Base-by-base conservation (phyloP, 2,329 filamentous ascomycete genomes). In the Metarhizium album region DNA sequence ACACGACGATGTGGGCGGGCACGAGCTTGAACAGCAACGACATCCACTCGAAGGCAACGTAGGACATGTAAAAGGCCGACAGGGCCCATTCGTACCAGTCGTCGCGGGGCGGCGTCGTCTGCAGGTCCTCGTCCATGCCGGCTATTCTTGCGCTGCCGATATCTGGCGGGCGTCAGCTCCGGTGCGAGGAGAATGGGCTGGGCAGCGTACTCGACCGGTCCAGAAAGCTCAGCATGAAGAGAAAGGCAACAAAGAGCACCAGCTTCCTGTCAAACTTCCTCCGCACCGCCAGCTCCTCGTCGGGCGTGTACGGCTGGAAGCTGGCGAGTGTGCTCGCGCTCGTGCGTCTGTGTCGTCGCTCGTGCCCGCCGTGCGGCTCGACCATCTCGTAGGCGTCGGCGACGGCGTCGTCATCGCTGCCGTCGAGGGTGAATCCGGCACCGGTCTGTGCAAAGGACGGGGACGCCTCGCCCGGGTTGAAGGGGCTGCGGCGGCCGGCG, bases 211-310 rank as follows among this genome's bases (percentile, higher is more conserved):
- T 95, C 18, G 87, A 90, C 57, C 90, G 78, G 66, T 95, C 90
- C 57, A 95, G 69, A 63, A 95, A 95, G 55, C 83, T 86, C 54
- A 95, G 72, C 74, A 94, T 78, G 64, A 93, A 96, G 13, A 95
- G 74, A 52, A 91, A 64, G 11, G 87, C 86, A 55, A 95, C 76
- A 63, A 95, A 94, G 1, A 87, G 65, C 5, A 95, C 87, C 49
- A 96, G 75, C 56, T 77, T 80, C 51, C 80, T 74, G 64, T 95
- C 90, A 58, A 95, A 81, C 68, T 87, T 90, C 61, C 74, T 75
- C 51, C 90, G 74, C 8, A 94, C 83, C 3, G 74, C 71, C 22
- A 65, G 70, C 62, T 94, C 90, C 65, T 96, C 90, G 49, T 90
- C 83, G 0, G 71, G 68, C 3, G 76, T 76, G 52, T 76, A 79